These are phyloP conservation scores for Neurospora pannonica DNA, from an alignment of 495 filamentous ascomycete species.

Conservation along the genomic window DNA sequence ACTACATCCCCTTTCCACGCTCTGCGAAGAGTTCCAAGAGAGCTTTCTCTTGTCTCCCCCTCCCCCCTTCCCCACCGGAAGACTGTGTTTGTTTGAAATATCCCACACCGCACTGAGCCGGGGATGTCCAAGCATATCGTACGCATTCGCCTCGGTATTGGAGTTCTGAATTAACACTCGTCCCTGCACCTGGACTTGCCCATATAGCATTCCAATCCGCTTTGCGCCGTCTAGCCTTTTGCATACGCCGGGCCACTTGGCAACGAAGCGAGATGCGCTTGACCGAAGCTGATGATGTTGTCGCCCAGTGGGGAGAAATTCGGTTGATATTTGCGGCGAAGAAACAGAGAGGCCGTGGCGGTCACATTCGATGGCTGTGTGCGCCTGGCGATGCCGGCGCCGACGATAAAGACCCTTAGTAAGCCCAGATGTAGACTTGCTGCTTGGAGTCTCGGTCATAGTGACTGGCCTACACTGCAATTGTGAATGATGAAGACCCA, in stretches of 20 bases:
- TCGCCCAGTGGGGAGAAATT: slow-evolving; percentile 26
- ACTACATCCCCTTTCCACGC: neutral
- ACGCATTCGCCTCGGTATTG: slow-evolving; percentile 48
- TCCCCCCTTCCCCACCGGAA: neutral
- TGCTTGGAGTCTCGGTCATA: slow-evolving; percentile 17
- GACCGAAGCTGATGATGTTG: slow-evolving; percentile 35
- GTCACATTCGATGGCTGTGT: slow-evolving; percentile 52
- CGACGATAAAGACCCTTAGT: slow-evolving; percentile 33
- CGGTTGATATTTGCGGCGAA: neutral
- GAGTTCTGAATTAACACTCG: slow-evolving; percentile 48
- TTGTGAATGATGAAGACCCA: neutral
- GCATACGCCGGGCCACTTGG: slow-evolving; percentile 31
- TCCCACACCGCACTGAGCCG: neutral
- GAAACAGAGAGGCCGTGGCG: slow-evolving; percentile 52
- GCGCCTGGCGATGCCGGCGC: slow-evolving; percentile 48
- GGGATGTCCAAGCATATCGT: slow-evolving; percentile 2
- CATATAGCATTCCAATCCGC: slow-evolving; percentile 44
- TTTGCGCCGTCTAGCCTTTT: slow-evolving; percentile 40
- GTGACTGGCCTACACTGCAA: neutral
- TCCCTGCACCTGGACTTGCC: slow-evolving; percentile 44
- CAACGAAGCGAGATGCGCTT: slow-evolving; percentile 33
- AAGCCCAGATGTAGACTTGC: neutral
- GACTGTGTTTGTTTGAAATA: neutral
- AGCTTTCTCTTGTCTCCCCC: neutral
- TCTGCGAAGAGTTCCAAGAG: neutral